phyloP scores from a whole-genome alignment of 352 stramenopile genomes.

The Phytophthora hybrid region DNA sequence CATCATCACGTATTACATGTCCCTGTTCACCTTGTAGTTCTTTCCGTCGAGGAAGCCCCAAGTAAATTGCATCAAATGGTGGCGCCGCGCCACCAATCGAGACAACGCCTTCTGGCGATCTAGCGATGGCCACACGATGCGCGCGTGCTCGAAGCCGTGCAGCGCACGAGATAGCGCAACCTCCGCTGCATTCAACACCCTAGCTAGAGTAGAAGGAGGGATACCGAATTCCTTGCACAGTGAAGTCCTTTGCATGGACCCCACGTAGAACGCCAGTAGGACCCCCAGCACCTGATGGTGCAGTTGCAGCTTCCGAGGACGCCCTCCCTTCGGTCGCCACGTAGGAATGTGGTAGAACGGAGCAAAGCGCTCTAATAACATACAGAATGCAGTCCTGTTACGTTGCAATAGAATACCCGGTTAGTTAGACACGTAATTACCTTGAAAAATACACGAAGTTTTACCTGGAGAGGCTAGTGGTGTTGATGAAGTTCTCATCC shows the following conservation, averaged over 20 bases:
- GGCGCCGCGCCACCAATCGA: neutral
- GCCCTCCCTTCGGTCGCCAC: neutral
- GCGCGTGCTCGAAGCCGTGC: neutral
- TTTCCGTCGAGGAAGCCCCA: too few species aligned
- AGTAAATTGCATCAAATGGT: too few species aligned
- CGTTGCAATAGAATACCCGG: neutral
- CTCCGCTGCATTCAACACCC: neutral
- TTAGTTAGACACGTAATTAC: neutral
- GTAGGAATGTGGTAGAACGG: neutral
- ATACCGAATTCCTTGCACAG: neutral
- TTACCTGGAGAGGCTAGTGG: neutral
- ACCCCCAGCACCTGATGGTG: neutral
- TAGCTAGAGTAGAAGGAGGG: too few species aligned
- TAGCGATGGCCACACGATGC: neutral
- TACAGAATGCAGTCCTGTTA: neutral
- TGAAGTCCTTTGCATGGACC: neutral
- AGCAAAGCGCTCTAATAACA: neutral
- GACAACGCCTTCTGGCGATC: neutral
- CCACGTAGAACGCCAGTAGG: neutral
- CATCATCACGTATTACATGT: too few species aligned
- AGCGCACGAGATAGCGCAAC: neutral
- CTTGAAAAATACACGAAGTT: neutral
- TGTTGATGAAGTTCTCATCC: slow-evolving; percentile 2
- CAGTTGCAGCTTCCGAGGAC: neutral
- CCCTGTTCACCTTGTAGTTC: too few species aligned